These are phyloP conservation scores for Fusarium clavum DNA, from an alignment of 2,329 filamentous ascomycete species.

Conservation along the genomic window DNA sequence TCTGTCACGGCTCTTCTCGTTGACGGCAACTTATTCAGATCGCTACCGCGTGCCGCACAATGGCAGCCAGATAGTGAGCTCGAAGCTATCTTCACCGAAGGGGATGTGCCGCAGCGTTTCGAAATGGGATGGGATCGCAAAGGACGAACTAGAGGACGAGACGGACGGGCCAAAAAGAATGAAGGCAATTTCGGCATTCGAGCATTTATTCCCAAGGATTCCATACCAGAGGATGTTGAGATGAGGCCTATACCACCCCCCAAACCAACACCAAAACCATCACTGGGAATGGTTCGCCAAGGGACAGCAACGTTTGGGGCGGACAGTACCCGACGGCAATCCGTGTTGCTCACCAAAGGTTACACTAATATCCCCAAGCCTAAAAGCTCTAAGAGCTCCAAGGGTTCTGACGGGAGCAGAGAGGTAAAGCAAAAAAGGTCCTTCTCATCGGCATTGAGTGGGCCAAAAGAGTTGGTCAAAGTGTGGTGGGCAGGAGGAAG, in stretches of 20 bases:
- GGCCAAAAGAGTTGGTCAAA: constrained; percentile 43
- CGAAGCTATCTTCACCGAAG: constrained; percentile 28
- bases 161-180: constrained; percentile 32
- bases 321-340: constrained; percentile 34
- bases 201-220: constrained; percentile 23
- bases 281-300: constrained; percentile 34
- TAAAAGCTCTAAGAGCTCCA: constrained; percentile 17
- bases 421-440: constrained; percentile 35
- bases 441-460: constrained; percentile 32
- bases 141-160: constrained; percentile 18
- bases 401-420: constrained; percentile 7
- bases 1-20: constrained; percentile 52
- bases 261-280: constrained; percentile 25
- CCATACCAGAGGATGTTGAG: constrained; percentile 40
- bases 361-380: constrained; percentile 11
- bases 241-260: constrained; percentile 39
- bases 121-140: constrained; percentile 38
- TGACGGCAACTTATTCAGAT: constrained; percentile 52
- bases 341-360: constrained; percentile 36
- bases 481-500: constrained; percentile 43
- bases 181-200: constrained; percentile 41
- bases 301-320: constrained; percentile 35
- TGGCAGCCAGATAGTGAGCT: constrained; percentile 42
- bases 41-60: constrained; percentile 42
- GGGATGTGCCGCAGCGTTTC: constrained; percentile 26